Evolutionary conservation across 2,329 filamentous ascomycete species (phyloP), one percentile per base, ranked within the genome.

Genomic region (Scolecobasidium constrictum): DNA sequence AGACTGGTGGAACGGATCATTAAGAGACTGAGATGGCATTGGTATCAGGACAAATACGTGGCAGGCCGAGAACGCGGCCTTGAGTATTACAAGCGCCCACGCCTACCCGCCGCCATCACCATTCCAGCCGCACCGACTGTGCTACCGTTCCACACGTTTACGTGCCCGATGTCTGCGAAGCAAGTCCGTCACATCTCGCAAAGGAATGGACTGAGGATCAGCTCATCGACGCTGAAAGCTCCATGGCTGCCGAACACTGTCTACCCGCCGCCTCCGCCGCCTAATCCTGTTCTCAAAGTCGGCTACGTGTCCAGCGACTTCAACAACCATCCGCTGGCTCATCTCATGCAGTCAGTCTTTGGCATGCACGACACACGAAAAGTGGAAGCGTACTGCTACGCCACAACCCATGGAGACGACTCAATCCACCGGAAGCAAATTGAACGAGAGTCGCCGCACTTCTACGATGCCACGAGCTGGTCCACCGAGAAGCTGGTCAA

Each of bases 321-420:
- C 64, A 98, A 98, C 57, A 98, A 98, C 53, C 92, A 98, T 57
- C 92, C 92, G 3, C 68, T 98, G 23, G 92, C 92, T 18, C 92
- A 98, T 64, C 62, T 98, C 43, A 98, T 98, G 92, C 92, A 98
- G 65, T 96, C 92, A 1, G 88, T 96, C 4, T 98, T 98, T 62
- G 92, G 92, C 0, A 71, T 96, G 46, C 92, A 98, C 56, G 70
- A 94, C 52, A 71, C 71, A 0, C 62, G 60, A 18, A 77, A 81
- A 19, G 84, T 86, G 13, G 84, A 82, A 52, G 90, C 92, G 0
- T 87, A 88, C 56, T 98, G 92, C 60, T 98, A 98, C 59, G 92
- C 92, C 11, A 98, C 92, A 2, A 96, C 92, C 0, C 71, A 81
- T 1, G 94, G 88, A 56, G 92, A 98, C 60, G 81, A 79, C 48